Percentiles rank a stretch among this genome's conserved stretches.
phyloP scores from a whole-genome alignment of 2,329 filamentous ascomycete genomes.

The Periglandula ipomoeae region DNA sequence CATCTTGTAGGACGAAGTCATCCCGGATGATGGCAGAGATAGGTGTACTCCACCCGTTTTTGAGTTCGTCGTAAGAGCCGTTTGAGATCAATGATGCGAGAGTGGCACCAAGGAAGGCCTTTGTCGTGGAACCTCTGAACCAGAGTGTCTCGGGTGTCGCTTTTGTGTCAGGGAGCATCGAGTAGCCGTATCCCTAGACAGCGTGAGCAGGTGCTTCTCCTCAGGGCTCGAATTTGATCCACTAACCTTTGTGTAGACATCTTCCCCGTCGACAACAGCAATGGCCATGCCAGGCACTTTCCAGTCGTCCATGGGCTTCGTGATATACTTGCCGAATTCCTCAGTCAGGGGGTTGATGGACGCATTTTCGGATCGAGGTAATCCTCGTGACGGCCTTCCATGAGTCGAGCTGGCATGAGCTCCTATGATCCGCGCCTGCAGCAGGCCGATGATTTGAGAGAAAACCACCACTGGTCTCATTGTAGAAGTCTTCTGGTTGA shows the following conservation, averaged over 20 bases:
- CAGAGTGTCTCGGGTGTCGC: conserved; percentile 39
- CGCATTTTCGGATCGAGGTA: too few species aligned
- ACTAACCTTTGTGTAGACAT: conserved; percentile 29
- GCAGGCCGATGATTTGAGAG: too few species aligned
- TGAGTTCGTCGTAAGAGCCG: conserved; percentile 15
- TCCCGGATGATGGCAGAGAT: conserved; percentile 38
- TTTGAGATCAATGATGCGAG: conserved; percentile 40
- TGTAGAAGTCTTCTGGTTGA: too few species aligned
- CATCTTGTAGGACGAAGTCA: conserved; percentile 41
- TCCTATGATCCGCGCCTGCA: too few species aligned
- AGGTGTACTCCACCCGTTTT: conserved; percentile 36
- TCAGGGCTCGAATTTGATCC: background rate
- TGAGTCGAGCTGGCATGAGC: too few species aligned
- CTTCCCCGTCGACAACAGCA: conserved; percentile 35
- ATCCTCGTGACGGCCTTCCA: too few species aligned
- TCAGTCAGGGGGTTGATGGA: conserved; percentile 10
- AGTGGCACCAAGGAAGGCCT: conserved; percentile 41
- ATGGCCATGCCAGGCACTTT: conserved; percentile 41
- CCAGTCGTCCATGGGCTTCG: conserved; percentile 22
- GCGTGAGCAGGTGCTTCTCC: background rate
- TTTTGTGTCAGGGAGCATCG: conserved; percentile 26
- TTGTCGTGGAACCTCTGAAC: conserved; percentile 46
- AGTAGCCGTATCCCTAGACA: conserved; percentile 17
- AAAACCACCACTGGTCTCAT: too few species aligned
- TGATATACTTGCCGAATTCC: conserved; percentile 6